Base-by-base conservation (phyloP, 768 basidiomycete species). In the Boletus patriciae region DNA sequence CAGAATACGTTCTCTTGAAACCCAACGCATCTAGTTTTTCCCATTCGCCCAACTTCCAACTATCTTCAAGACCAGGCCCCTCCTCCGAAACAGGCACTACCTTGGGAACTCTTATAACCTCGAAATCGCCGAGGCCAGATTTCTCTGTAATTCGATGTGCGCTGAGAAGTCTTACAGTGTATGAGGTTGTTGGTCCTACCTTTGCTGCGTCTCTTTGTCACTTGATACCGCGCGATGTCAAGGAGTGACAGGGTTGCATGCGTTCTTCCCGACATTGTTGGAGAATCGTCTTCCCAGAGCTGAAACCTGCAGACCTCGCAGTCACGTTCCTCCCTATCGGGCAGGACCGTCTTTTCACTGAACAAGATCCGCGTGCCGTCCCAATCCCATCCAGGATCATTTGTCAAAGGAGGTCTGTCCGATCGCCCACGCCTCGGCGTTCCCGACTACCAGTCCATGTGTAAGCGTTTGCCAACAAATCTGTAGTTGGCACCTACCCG, bases 311-410 rank as follows among this genome's bases (percentile, higher is more conserved):
- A 27, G 12, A 27, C 16, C 19, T 33, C 47, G 25, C 44, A 31
- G 16, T 42, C 33, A 13, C 15, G 8, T 29, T 52, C 61, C 18
- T 52, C 57, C 29, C 34, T 19, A 4, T 59, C 42, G 0, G 40
- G n/a, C 41, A 36, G 9, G 36, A 27, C 7, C 9, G 18, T 23
- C 10, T 41, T 43, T 21, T 51, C 52, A 6, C 19, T 34, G 44
- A 59, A 51, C 19, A 55, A 16, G 43, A 69, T 11, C 25, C 33
- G 59, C 12, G 36, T 48, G 43, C 59, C 64, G 13, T 69, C 67
- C 66, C 67, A 69, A 31, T 69, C 62, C 64, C 66, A 68, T 33
- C 60, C 64, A 15, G 44, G 41, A 36, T 68, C 67, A 4, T 62
- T 27, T 19, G 25, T 43, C 47, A 66, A 53, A 2, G 46, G 19